Evolutionary conservation across 2,329 filamentous ascomycete species (phyloP), one percentile per base, ranked within the genome.

Genomic region (Basipetospora chlamydospora): DNA sequence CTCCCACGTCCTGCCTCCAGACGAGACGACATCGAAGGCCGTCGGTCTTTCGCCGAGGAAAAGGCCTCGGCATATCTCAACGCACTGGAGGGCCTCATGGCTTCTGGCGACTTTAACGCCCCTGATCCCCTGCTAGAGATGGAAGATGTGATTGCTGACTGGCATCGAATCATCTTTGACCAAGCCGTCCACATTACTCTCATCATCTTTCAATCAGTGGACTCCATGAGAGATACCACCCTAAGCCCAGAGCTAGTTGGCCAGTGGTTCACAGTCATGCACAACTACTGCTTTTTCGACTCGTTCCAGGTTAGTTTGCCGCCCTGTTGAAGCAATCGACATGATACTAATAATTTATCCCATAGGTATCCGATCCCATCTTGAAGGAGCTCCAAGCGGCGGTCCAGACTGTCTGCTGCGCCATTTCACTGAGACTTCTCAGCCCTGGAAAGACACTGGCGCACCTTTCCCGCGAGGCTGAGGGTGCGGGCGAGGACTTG

Each of bases 121-220:
- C 66, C 72, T 29, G 63, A 71, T 15, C 49, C 52, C 25, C 50
- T 61, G 9, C 44, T 69, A 38, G 50, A 63, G 26, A 63, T 66
- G 1, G 73, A 75, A 17, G 66, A 70, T 25, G 45, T 71, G 9
- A 66, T 70, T 41, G 33, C 67, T 6, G 63, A 70, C 35, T 88
- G 79, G 74, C 56, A 69, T 17, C 65, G 67, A 38, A 74, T 67
- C 5, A 59, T 76, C 18, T 60, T 86, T 16, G 73, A 75, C 11
- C 84, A 93, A 53, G 67, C 80, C 29, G 63, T 80, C 26, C 80
- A 90, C 49, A 68, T 78, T 28, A 63, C 90, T 55, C 77, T 84
- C 33, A 64, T 86, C 12, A 59, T 85, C 17, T 82, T 87, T 46
- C 68, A 84, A 44, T 64, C 81, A n/a, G 57, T 85, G 23, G 77